Base-by-base conservation (phyloP, 345 rosid species). In the Abelmoschus esculentus region DNA sequence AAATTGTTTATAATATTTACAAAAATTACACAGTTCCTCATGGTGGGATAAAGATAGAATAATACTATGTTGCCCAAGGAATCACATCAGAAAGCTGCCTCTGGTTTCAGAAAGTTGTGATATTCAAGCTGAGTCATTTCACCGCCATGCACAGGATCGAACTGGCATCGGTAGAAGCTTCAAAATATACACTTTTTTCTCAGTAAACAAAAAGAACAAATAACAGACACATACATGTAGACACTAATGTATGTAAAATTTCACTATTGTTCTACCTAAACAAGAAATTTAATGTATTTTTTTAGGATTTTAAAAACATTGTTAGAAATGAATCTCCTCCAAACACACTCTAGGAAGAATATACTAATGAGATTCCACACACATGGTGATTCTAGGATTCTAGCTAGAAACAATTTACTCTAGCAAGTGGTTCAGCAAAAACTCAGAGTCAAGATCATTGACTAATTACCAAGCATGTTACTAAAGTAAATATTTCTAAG, bases 121-220 rank as follows among this genome's bases (percentile, higher is more conserved):
- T 80, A 81, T 75, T 93, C 96, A 6, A 89, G 79, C 81, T 86
- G 96, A 6, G 85, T 80, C 97, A 93, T 93, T 85, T 91, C 97
- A 64, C 97, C 99, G 1, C 99, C 99, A 54, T 76, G 78, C 66
- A 79, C 87, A 0, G 97, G 96, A 72, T 93, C 99, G 75, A 88
- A 93, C 72, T 89, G 82, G 73, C 99, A 93, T 66, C 96, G 79
- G 75, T 89, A 86, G 84, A 93, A 86, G 81, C 97, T 91, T 92
- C 85, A 81, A 58, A 6, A 57, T 75, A 57, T 75, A 62, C 54
- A 10, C 64, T 46, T 40, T 26, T 40, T 40, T 17, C 55, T 64
- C 47, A 64, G 19, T 68, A 6, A 22, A 57, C 6, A 64, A 42
- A 44, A 6, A n/a, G 2, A 22, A 22, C 31, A 26, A 13, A 32